Conservation (phyloP, 345 rosid species). For the Erysimum cheiranthoides region DNA sequence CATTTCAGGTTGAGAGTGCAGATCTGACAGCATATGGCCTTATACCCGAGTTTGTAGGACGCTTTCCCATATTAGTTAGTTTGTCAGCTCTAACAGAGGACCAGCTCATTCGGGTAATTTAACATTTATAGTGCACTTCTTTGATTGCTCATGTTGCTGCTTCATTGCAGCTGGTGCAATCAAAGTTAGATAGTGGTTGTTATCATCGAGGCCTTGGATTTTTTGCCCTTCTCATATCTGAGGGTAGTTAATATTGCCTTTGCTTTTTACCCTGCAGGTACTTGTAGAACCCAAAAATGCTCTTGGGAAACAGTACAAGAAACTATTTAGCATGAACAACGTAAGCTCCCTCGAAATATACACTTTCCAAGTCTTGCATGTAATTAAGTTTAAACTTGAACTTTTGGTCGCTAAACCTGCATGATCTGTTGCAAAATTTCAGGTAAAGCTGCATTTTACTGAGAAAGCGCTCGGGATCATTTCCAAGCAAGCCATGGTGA, state of each 20-base stretch:
- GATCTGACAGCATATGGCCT: constrained; percentile 97
- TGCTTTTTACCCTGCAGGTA: constrained; percentile 54
- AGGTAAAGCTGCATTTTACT: constrained; percentile 91
- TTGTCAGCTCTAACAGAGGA: constrained; percentile 91
- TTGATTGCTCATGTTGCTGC: constrained; percentile 2
- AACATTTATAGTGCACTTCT: neutral
- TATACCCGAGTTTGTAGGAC: constrained; percentile 97
- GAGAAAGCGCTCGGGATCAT: constrained; percentile 77
- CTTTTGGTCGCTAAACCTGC: constrained; percentile 10
- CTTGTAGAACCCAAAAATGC: constrained; percentile 93
- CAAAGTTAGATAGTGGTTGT: constrained; percentile 10
- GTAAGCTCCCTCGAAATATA: constrained; percentile 52
- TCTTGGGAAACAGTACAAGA: constrained; percentile 93
- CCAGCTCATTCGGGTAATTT: constrained; percentile 77
- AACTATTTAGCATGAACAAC: constrained; percentile 86
- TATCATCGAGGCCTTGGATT: neutral
- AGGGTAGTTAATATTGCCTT: constrained; percentile 13
- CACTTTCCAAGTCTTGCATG: constrained; percentile 28
- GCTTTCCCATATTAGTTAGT: constrained; percentile 90
- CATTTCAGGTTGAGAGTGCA: constrained; percentile 83
- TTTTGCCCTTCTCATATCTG: neutral
- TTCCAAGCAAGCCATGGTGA: constrained; percentile 83
- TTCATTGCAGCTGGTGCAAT: constrained; percentile 10
- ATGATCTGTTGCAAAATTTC: constrained; percentile 40
- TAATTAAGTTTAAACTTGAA: neutral